Conservation (phyloP, 805 yeast species). For the Lachancea cidri region DNA sequence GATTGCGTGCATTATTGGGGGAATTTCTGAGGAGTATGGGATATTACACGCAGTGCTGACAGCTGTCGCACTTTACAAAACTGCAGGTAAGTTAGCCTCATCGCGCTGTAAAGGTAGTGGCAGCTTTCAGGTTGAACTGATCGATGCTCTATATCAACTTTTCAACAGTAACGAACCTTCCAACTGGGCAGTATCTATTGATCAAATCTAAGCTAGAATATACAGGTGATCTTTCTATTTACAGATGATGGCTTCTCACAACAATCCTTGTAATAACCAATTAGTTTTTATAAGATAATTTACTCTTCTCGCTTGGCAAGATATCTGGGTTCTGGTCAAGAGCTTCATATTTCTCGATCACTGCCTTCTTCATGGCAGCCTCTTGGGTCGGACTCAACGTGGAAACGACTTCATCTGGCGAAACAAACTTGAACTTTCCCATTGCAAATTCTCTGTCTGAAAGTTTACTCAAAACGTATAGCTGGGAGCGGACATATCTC, state of each 20-base stretch:
- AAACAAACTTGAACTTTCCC: slow-evolving; percentile 80
- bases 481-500: slow-evolving; percentile 84
- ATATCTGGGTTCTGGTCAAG: slow-evolving; percentile 38
- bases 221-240: slow-evolving; percentile 3
- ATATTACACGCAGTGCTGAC: slow-evolving; percentile 44
- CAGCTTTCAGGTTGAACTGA: slow-evolving; percentile 26
- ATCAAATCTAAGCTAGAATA: not conserved
- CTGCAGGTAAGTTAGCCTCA: slow-evolving; percentile 56
- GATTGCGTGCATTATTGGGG: slow-evolving; percentile 54
- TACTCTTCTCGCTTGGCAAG: slow-evolving; percentile 58
- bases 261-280: not conserved
- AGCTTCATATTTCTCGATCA: slow-evolving; percentile 48
- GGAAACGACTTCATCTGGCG: slow-evolving; percentile 73
- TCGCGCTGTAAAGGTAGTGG: slow-evolving; percentile 34
- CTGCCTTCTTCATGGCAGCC: slow-evolving; percentile 44
- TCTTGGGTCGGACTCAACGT: slow-evolving; percentile 66
- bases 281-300: slow-evolving; percentile 44
- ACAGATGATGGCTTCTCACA: slow-evolving; percentile 1
- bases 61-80: slow-evolving; percentile 55
- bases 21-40: slow-evolving; percentile 31
- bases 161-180: slow-evolving; percentile 21
- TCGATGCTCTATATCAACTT: slow-evolving; percentile 28
- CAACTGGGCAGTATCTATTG: not conserved
- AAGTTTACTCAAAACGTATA: slow-evolving; percentile 79
- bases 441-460: slow-evolving; percentile 90